These are phyloP conservation scores for Pyrenopolyporus hunteri DNA, from an alignment of 495 filamentous ascomycete species.

Conservation along the genomic window DNA sequence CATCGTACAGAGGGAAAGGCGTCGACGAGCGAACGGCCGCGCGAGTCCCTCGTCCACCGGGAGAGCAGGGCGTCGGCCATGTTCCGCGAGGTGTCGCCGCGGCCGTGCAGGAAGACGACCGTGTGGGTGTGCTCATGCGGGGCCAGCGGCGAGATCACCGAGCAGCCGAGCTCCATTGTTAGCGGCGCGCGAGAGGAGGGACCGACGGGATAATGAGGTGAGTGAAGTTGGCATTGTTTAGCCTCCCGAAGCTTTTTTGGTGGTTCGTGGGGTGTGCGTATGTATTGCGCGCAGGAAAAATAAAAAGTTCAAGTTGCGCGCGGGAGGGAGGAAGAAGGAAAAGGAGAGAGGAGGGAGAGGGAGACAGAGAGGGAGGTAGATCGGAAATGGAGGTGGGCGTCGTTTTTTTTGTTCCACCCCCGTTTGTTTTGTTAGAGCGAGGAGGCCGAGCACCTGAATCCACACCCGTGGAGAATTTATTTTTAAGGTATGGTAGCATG, in stretches of 20 bases:
- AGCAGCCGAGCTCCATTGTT: conserved; percentile 31
- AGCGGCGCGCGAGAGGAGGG: neutral
- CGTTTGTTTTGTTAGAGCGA: too few relatives aligned
- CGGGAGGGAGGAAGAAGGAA: neutral
- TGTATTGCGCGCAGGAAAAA: too few relatives aligned
- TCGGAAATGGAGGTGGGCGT: neutral
- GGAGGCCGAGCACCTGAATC: too few relatives aligned
- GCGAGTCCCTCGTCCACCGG: conserved; percentile 30
- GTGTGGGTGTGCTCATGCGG: conserved; percentile 56
- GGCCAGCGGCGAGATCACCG: conserved; percentile 23
- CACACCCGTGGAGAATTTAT: too few relatives aligned
- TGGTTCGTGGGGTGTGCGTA: too few relatives aligned
- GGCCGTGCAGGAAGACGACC: conserved; percentile 61
- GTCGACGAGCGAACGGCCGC: conserved; percentile 36
- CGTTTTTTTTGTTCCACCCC: too few relatives aligned
- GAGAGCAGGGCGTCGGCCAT: conserved; percentile 56
- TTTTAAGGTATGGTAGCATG: too few relatives aligned
- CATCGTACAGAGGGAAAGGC: conserved; percentile 41
- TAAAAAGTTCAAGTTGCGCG: too few relatives aligned
- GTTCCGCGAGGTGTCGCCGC: conserved; percentile 57
- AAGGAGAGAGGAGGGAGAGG: neutral
- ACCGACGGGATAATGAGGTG: too few relatives aligned
- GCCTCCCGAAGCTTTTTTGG: too few relatives aligned
- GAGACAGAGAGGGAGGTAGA: neutral
- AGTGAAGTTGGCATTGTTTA: too few relatives aligned